Conservation (phyloP, 805 yeast genomes). For the Ogataea kodamae region DNA sequence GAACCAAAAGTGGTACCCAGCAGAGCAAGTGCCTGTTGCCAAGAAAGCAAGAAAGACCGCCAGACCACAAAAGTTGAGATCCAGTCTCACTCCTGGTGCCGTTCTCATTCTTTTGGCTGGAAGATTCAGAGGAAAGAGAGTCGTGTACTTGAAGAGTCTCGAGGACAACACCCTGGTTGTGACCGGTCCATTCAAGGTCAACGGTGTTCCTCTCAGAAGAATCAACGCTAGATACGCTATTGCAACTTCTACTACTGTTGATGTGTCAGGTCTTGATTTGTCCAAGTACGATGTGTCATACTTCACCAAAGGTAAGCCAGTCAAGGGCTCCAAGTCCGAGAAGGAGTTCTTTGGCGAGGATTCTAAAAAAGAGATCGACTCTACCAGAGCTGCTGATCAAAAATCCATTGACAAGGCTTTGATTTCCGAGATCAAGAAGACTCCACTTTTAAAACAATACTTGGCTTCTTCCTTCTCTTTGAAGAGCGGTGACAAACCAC, state of each 20-base stretch:
- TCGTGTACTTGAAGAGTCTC: constrained; percentile 92
- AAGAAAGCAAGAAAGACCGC: constrained; percentile 85
- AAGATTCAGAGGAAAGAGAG: constrained; percentile 99
- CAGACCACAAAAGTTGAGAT: constrained; percentile 93
- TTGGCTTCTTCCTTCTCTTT: constrained; percentile 92
- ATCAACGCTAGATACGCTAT: constrained; percentile 98
- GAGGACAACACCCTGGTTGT: constrained; percentile 98
- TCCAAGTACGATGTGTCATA: constrained; percentile 90
- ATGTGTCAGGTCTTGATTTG: constrained; percentile 75
- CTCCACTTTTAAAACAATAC: constrained; percentile 96
- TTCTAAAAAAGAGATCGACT: constrained; percentile 83
- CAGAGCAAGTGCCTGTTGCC: constrained; percentile 84
- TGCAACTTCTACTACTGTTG: constrained; percentile 94
- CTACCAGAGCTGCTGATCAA: constrained; percentile 96
- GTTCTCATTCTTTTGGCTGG: constrained; percentile 97
- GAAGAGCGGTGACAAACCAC: constrained; percentile 98
- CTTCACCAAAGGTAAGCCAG: constrained; percentile 92
- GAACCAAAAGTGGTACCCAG: constrained; percentile 91
- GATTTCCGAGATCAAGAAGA: constrained; percentile 92
- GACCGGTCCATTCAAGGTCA: constrained; percentile 98
- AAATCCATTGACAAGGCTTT: constrained; percentile 90
- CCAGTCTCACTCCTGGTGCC: constrained; percentile 96
- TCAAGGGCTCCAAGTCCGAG: constrained; percentile 82
- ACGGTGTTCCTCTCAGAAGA: constrained; percentile 99
- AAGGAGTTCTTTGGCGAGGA: constrained; percentile 83